A percentile compares a stretch with the other conserved stretches of the same genome.
Evolutionary conservation across 768 basidiomycete species (phyloP).

Genomic region (Coprinopsis marcescibilis): DNA sequence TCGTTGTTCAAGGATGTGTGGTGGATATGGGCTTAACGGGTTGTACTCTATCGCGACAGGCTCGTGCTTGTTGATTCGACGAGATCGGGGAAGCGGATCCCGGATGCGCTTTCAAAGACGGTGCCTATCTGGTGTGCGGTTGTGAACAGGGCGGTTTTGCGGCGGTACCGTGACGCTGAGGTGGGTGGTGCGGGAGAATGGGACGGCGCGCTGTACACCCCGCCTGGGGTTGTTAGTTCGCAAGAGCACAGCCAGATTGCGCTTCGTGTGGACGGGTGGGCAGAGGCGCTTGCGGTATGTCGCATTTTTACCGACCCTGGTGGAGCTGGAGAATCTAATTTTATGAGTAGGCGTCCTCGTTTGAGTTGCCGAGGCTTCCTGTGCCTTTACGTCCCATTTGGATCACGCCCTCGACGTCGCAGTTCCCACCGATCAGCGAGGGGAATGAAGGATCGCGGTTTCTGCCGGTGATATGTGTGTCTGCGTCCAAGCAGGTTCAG

Average conservation of each 20-base stretch:
- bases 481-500: constrained; percentile 69
- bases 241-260: constrained; percentile 84
- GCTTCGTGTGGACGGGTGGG: constrained; percentile 59
- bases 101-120: constrained; percentile 91
- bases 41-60: constrained; percentile 37
- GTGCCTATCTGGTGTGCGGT: constrained; percentile 94
- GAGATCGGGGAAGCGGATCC: constrained; percentile 86
- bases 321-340: not conserved
- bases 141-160: constrained; percentile 59
- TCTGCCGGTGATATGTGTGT: constrained; percentile 74
- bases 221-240: constrained; percentile 57
- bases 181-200: constrained; percentile 29
- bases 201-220: constrained; percentile 63
- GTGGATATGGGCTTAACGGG: constrained; percentile 3
- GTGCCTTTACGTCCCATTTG: constrained; percentile 80
- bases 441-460: constrained; percentile 23
- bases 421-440: constrained; percentile 32
- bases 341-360: constrained; percentile 57
- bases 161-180: constrained; percentile 24
- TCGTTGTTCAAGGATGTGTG: not conserved
- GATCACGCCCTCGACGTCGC: constrained; percentile 68
- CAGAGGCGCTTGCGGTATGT: constrained; percentile 57
- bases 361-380: constrained; percentile 52
- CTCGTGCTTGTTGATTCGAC: constrained; percentile 90
- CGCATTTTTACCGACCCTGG: not conserved